Percentiles rank a stretch among this genome's conserved stretches.
phyloP scores from a whole-genome alignment of 352 stramenopile genomes.

The Ophiocytium majus region DNA sequence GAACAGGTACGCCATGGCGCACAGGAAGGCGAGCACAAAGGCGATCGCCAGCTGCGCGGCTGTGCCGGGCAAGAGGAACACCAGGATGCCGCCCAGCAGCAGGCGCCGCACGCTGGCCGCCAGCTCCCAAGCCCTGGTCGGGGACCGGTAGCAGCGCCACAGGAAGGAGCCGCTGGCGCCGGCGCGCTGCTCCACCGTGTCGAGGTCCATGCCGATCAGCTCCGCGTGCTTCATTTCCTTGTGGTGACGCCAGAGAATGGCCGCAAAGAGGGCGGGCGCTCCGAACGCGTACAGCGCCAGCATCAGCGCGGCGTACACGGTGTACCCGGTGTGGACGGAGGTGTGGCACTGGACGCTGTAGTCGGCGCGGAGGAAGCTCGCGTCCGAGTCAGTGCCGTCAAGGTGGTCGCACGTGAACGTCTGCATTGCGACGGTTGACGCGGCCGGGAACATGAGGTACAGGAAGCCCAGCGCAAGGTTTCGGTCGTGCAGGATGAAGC shows the following conservation, averaged over 20 bases:
- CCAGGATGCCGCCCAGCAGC: constrained; percentile 34
- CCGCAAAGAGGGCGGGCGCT: background rate
- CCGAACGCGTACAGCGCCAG: constrained; percentile 18
- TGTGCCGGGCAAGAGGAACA: background rate
- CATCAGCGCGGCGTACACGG: constrained; percentile 28
- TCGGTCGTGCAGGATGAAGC: background rate
- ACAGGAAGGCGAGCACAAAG: background rate
- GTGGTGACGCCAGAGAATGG: background rate
- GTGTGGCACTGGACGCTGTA: constrained; percentile 28
- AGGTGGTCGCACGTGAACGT: constrained; percentile 39
- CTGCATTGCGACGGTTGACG: constrained; percentile 21
- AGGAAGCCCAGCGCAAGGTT: background rate
- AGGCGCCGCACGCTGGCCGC: constrained; percentile 38
- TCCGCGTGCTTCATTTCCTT: background rate
- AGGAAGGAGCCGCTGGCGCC: background rate
- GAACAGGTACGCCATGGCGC: background rate
- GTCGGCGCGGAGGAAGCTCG: constrained; percentile 29
- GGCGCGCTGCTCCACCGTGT: background rate
- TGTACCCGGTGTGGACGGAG: background rate
- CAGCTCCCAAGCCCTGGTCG: constrained; percentile 29
- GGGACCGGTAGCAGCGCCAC: background rate
- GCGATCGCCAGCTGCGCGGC: background rate
- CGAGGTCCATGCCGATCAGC: background rate
- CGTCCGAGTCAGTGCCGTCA: constrained; percentile 1
- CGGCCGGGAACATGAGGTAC: background rate